Conservation (phyloP, 2,329 filamentous ascomycete genomes). For the Onygenales sp. region DNA sequence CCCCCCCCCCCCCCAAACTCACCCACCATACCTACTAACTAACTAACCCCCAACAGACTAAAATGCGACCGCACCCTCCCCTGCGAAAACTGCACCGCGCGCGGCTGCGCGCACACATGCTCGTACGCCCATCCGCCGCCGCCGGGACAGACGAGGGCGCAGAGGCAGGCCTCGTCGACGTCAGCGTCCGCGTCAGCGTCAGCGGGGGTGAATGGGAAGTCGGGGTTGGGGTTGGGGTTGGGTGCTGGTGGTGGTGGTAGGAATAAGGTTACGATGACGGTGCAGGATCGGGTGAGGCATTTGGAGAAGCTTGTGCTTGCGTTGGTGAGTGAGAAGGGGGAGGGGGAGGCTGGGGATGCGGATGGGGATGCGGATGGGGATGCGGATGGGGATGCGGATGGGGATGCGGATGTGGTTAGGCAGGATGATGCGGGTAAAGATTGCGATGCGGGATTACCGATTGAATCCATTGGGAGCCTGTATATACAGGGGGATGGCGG, state of each 20-base stretch:
- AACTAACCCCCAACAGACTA: conserved; percentile 26
- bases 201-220: conserved; percentile 5
- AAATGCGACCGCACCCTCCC: conserved; percentile 50
- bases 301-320: background rate
- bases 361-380: background rate
- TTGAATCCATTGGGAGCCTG: conserved; percentile 50
- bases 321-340: conserved; percentile 5
- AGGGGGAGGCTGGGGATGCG: background rate
- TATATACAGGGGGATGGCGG: conserved; percentile 25
- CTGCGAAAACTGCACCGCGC: conserved; percentile 48
- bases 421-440: conserved; percentile 19
- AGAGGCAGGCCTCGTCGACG: conserved; percentile 13
- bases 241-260: conserved; percentile 8
- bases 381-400: conserved; percentile 29
- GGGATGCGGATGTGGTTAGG: conserved; percentile 26
- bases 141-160: conserved; percentile 28
- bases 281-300: background rate
- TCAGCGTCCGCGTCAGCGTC: conserved; percentile 7
- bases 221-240: conserved; percentile 27
- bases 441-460: conserved; percentile 46
- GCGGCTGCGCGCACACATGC: conserved; percentile 48
- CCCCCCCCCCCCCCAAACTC: background rate
- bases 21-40: background rate
- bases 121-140: conserved; percentile 39
- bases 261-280: conserved; percentile 64